phyloP scores from a whole-genome alignment of 257 asterid species.

The Solanum bulbocastanum region DNA sequence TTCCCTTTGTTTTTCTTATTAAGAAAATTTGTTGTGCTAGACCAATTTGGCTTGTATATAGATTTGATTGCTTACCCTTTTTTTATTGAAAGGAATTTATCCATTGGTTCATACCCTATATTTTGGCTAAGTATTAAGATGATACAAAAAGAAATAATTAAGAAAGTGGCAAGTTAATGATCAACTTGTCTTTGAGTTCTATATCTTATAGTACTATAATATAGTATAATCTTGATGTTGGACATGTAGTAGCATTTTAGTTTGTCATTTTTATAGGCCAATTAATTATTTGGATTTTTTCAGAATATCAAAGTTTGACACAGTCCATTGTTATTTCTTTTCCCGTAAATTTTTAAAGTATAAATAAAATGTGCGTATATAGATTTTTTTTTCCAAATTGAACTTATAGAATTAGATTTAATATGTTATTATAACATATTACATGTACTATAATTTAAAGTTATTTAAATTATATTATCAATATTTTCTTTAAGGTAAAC shows the following conservation, averaged over 20 bases:
- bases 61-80: background rate
- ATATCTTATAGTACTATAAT: background rate
- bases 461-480: background rate
- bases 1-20: background rate
- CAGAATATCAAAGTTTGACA: background rate
- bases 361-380: rapidly evolving
- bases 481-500: background rate
- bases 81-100: background rate
- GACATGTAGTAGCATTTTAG: background rate
- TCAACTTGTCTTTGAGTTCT: background rate
- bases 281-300: background rate
- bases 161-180: background rate
- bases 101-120: background rate
- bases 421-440: background rate
- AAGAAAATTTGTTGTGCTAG: background rate
- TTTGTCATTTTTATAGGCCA: background rate
- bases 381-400: rapidly evolving
- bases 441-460: background rate
- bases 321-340: too few species aligned
- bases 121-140: background rate
- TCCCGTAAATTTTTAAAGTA: too few species aligned
- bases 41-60: background rate
- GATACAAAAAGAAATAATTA: background rate
- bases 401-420: background rate
- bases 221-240: background rate